These are phyloP conservation scores for Epithemia pelagica DNA, from an alignment of 108 stramenopile species.

Conservation along the genomic window DNA sequence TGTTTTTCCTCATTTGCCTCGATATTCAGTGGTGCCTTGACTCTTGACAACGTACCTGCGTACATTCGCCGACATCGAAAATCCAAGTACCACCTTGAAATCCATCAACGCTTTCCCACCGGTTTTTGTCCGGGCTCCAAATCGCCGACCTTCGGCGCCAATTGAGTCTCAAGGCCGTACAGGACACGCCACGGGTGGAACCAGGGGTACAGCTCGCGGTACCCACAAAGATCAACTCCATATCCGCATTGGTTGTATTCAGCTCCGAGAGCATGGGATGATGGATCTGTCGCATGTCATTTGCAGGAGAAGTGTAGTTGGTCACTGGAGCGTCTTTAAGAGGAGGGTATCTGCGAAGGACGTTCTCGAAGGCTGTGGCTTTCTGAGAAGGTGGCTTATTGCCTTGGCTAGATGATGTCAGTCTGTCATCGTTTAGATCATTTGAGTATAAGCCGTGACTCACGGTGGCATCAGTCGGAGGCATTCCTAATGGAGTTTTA, in stretches of 20 bases:
- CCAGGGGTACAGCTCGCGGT: constrained; percentile 90
- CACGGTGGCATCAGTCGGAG: background rate
- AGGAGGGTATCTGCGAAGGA: constrained; percentile 50
- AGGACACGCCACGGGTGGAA: constrained; percentile 80
- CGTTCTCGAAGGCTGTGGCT: constrained; percentile 44
- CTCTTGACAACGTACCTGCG: constrained; percentile 61
- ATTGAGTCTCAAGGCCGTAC: constrained; percentile 65
- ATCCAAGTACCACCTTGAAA: constrained; percentile 75
- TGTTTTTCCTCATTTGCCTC: constrained; percentile 30
- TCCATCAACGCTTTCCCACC: background rate
- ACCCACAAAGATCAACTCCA: constrained; percentile 88
- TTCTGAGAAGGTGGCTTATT: constrained; percentile 24
- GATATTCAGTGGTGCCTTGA: background rate
- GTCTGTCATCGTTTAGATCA: too few species aligned
- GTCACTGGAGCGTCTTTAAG: constrained; percentile 21
- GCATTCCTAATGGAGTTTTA: background rate
- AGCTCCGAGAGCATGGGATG: constrained; percentile 46
- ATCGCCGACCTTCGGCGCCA: constrained; percentile 7
- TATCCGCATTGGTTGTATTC: constrained; percentile 37
- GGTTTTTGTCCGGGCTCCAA: background rate
- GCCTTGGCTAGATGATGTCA: background rate
- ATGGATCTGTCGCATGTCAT: constrained; percentile 36
- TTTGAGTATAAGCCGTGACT: too few species aligned
- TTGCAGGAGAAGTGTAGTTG: background rate
- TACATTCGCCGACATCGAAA: constrained; percentile 95